Evolutionary conservation across 129 eudicot genomes (phyloP), one percentile per base, ranked within the genome.

Genomic region (Deinandra increscens): DNA sequence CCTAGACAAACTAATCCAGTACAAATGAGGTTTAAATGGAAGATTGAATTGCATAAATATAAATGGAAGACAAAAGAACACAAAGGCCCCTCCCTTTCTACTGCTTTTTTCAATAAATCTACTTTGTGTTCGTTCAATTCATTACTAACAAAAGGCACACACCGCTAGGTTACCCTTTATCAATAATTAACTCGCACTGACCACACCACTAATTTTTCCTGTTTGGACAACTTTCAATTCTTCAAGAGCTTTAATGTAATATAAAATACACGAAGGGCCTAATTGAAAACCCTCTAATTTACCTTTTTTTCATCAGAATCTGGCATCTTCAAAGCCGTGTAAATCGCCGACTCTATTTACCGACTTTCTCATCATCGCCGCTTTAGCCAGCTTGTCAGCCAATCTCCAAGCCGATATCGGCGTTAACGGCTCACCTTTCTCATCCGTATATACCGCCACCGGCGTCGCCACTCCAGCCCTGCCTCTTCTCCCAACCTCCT

Each of bases 351-450:
- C 97, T 73, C 89, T 79, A 26, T 92, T 92, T 79, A 84, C 66
- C 60, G 94, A 82, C 89, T 92, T 88, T 38, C 91, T 86, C 95
- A 92, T 83, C 20, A 92, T 84, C 9, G 98, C 98, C 7, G 86
- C 89, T 75, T 88, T 92, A 81, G 98, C 98, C 82, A 92, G 84
- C 73, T 85, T 82, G 68, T 89, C 96, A 59, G 97, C 97, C 69
- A 93, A 90, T 71, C 86, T 78, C 99, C 95, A 93, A 83, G 97
- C 99, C 87, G 99, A 93, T 6, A 88, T 86, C 39, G 99, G 97
- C 78, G 97, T 89, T 20, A 92, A 76, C 79, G 96, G 96, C 86
- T 92, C 98, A 8, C 87, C 94, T 60, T 88, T 91, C 62, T 80
- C 96, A 10, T 85, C 97, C 71, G 42, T 75, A 53, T 31, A 13